Percentiles rank a stretch among this genome's conserved stretches.
These are phyloP conservation scores for Saussurea involucrata DNA, from an alignment of 129 eudicot species.

Conservation along the genomic window DNA sequence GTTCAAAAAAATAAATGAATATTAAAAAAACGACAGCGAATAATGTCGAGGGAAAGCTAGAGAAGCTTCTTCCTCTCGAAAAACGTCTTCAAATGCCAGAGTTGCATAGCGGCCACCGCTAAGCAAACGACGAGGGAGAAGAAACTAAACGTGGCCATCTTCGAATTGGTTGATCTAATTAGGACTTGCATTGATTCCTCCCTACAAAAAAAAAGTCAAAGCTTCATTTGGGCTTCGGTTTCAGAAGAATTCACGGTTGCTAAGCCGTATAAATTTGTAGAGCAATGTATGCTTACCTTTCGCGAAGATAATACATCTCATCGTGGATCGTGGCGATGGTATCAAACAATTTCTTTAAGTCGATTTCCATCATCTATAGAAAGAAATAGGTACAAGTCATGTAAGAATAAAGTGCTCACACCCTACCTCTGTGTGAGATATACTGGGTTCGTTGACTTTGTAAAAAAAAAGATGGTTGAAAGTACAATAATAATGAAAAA, in stretches of 20 bases:
- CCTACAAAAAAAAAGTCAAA: slow-evolving; percentile 16
- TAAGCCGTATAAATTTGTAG: neutral
- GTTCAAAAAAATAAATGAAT: slow-evolving; percentile 5
- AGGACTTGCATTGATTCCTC: slow-evolving; percentile 50
- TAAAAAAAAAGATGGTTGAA: neutral
- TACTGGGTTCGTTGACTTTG: neutral
- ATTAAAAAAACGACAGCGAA: neutral
- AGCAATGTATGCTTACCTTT: slow-evolving; percentile 39
- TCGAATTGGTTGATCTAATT: slow-evolving; percentile 46
- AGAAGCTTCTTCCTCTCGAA: slow-evolving; percentile 58
- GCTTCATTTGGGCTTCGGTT: neutral
- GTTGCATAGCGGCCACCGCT: slow-evolving; percentile 42
- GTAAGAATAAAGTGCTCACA: neutral
- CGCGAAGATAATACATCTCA: slow-evolving; percentile 72
- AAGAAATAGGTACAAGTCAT: slow-evolving; percentile 6
- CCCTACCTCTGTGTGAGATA: neutral
- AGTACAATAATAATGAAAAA: neutral
- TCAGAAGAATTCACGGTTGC: neutral
- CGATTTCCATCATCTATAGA: slow-evolving; percentile 55
- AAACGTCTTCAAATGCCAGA: slow-evolving; percentile 63
- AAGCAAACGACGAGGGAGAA: slow-evolving; percentile 50
- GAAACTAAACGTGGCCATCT: slow-evolving; percentile 52
- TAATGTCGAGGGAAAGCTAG: slow-evolving; percentile 10
- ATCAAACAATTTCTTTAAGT: slow-evolving; percentile 64
- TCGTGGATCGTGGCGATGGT: slow-evolving; percentile 53